Percentiles rank a stretch among this genome's conserved stretches.
These are phyloP conservation scores for Pythium brachiatum DNA, from an alignment of 352 stramenopile genomes.

Conservation along the genomic window DNA sequence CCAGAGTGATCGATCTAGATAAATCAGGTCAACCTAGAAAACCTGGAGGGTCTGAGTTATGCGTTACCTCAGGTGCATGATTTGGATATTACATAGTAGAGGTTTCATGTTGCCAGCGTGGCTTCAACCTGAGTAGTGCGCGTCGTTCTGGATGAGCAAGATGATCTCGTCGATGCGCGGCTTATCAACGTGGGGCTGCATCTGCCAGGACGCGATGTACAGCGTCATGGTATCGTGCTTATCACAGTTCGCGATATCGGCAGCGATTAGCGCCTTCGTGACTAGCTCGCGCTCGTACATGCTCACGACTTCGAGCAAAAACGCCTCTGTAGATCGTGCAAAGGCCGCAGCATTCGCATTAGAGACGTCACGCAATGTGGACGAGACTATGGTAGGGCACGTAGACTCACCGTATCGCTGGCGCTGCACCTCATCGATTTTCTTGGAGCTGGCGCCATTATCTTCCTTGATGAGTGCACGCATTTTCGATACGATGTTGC, in stretches of 20 bases:
- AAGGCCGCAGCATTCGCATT: not conserved
- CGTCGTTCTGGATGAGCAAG: slow-evolving; percentile 58
- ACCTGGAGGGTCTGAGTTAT: slow-evolving; percentile 9
- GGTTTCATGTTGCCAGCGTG: slow-evolving; percentile 2
- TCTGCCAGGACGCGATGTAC: slow-evolving; percentile 84
- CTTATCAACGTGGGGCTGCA: slow-evolving; percentile 77
- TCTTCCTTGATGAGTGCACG: slow-evolving; percentile 29
- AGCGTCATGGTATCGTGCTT: slow-evolving; percentile 69
- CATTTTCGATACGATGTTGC: slow-evolving; percentile 46
- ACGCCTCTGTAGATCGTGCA: slow-evolving; percentile 35
- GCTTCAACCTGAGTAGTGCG: slow-evolving; percentile 38
- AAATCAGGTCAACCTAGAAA: slow-evolving; percentile 27
- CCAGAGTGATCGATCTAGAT: slow-evolving; percentile 11
- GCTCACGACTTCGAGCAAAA: slow-evolving; percentile 55
- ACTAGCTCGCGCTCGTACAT: slow-evolving; percentile 84
- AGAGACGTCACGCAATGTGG: no score
- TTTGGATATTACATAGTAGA: slow-evolving; percentile 15
- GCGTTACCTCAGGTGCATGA: not conserved
- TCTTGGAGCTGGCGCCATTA: slow-evolving; percentile 8
- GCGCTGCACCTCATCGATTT: slow-evolving; percentile 33
- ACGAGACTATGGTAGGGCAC: not conserved
- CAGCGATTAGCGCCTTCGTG: slow-evolving; percentile 71
- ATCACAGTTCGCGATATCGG: slow-evolving; percentile 63
- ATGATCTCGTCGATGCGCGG: slow-evolving; percentile 63
- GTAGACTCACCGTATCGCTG: slow-evolving; percentile 48